A percentile compares a stretch with the other conserved stretches of the same genome.
Conservation (phyloP, 2,329 filamentous ascomycete genomes). For the Hyphodiscus sp. region DNA sequence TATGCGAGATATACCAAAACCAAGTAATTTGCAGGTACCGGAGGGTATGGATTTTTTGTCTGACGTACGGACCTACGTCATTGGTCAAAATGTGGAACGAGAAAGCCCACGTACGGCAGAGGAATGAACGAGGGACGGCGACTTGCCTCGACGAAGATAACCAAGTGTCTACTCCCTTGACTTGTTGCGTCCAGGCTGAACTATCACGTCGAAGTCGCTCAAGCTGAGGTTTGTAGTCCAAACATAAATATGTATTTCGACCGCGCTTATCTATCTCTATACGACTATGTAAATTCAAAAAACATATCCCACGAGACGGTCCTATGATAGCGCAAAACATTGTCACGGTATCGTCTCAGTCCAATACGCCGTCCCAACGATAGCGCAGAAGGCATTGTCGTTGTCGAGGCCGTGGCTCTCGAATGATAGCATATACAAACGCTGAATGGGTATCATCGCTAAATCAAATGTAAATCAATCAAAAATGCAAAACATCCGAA, state of each 20-base stretch:
- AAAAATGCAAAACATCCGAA: constrained; percentile 10
- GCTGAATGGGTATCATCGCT: constrained; percentile 49
- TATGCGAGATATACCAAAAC: constrained; percentile 2
- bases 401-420: constrained; percentile 31
- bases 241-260: background rate
- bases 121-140: too few relatives aligned
- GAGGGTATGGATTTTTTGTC: too few relatives aligned
- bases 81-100: background rate
- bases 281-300: constrained; percentile 7
- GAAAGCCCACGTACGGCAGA: too few relatives aligned
- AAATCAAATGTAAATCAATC: constrained; percentile 15
- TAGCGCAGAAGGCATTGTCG: constrained; percentile 43
- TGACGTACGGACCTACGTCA: too few relatives aligned
- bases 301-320: constrained; percentile 26
- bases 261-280: background rate
- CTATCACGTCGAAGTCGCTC: too few relatives aligned
- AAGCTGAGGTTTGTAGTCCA: background rate
- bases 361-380: constrained; percentile 42
- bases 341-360: constrained; percentile 40
- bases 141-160: too few relatives aligned
- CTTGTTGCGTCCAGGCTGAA: too few relatives aligned
- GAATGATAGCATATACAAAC: constrained; percentile 47
- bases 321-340: constrained; percentile 48
- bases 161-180: too few relatives aligned
- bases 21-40: too few relatives aligned